phyloP scores from a whole-genome alignment of 352 stramenopile genomes.

The Vaucheria bursata region DNA sequence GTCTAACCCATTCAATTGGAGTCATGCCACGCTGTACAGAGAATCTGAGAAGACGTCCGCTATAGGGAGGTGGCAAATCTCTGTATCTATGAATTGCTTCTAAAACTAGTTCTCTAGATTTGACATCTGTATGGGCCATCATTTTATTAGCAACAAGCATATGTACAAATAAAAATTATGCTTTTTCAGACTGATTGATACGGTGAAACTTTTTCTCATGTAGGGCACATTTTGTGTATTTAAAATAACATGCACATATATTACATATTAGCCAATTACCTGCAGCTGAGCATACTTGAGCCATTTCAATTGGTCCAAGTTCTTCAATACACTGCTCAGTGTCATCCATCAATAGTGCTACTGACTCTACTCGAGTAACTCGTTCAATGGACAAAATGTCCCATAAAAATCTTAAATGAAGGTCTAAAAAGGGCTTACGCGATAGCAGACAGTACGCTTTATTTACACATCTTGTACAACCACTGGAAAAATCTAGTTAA shows the following conservation, averaged over 20 bases:
- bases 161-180: no score
- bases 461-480: neutral
- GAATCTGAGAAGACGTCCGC: neutral
- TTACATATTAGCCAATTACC: neutral
- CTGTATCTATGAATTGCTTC: neutral
- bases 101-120: neutral
- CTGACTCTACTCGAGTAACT: slow-evolving; percentile 3
- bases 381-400: slow-evolving; percentile 27
- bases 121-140: neutral
- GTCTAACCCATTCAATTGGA: neutral
- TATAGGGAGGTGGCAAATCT: neutral
- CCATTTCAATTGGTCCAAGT: neutral
- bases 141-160: no score
- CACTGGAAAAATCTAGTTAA: no score
- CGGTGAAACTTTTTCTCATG: no score
- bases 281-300: neutral
- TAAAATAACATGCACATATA: no score
- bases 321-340: neutral
- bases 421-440: slow-evolving; percentile 32
- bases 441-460: slow-evolving; percentile 39
- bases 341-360: neutral
- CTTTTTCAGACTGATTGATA: no score
- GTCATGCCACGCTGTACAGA: neutral
- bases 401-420: slow-evolving; percentile 37
- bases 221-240: no score